Evolutionary conservation across 2,329 filamentous ascomycete species (phyloP).

Genomic region (Passalora sequoiae): DNA sequence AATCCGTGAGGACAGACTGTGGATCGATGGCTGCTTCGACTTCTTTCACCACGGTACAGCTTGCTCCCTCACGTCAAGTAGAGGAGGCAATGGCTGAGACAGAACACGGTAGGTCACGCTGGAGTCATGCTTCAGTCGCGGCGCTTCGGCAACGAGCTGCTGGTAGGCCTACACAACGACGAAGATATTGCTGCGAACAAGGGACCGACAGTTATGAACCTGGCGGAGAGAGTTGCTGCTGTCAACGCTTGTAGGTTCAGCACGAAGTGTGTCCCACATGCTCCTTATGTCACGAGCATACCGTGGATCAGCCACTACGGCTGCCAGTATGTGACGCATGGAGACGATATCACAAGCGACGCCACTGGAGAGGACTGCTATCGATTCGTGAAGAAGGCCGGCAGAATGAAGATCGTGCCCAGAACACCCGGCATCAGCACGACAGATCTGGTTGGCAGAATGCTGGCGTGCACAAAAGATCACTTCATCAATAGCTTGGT

Average conservation of each 20-base stretch:
- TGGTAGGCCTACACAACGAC: slow-evolving; percentile 91
- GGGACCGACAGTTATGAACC: slow-evolving; percentile 93
- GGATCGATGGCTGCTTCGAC: slow-evolving; percentile 99
- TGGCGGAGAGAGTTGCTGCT: slow-evolving; percentile 84
- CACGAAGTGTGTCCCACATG: slow-evolving; percentile 73
- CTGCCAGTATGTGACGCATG: slow-evolving; percentile 92
- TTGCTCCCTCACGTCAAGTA: background rate
- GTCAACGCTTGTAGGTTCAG: slow-evolving; percentile 95
- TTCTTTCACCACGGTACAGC: slow-evolving; percentile 79
- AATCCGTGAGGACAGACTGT: slow-evolving; percentile 68
- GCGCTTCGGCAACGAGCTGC: slow-evolving; percentile 79
- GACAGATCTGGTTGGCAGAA: slow-evolving; percentile 94
- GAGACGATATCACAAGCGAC: slow-evolving; percentile 95
- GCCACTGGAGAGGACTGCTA: slow-evolving; percentile 93
- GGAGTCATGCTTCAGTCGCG: slow-evolving; percentile 95
- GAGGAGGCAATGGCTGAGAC: slow-evolving; percentile 16
- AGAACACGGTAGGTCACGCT: slow-evolving; percentile 59
- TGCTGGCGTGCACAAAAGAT: slow-evolving; percentile 90
- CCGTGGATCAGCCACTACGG: slow-evolving; percentile 94
- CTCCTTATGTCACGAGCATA: slow-evolving; percentile 90
- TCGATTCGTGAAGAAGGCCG: slow-evolving; percentile 90
- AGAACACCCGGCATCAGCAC: slow-evolving; percentile 94
- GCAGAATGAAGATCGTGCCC: slow-evolving; percentile 93
- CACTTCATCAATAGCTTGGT: slow-evolving; percentile 75
- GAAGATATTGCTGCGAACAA: slow-evolving; percentile 95